Evolutionary conservation across 148 eudicot genomes (phyloP), one percentile per base, ranked within the genome.

Genomic region (Amaranthus hypochondriacus): DNA sequence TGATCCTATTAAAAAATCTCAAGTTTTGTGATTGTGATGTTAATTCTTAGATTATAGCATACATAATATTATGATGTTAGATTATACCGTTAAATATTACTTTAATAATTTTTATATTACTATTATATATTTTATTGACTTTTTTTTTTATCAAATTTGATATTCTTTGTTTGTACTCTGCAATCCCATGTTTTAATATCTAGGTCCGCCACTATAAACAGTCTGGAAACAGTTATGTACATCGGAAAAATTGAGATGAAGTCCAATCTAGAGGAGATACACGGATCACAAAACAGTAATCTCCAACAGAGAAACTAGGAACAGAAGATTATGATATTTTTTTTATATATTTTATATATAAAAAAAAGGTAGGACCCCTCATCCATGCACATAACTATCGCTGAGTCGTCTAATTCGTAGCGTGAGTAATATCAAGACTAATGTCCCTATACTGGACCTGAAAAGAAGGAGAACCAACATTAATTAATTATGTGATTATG

Each of bases 391-490:
- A 56, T 70, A 68, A 54, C 81, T 87, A 18, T 88, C 88, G 56
- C 84, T 78, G 63, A 85, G 77, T 84, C 81, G 96, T 77, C 86
- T 85, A 76, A 85, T 88, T 82, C 96, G 77, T 57, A 93, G 73
- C 8, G 98, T 90, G 86, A 93, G 76, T 78, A 83, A 86, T 73
- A 93, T 93, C 77, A 93, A 79, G 28, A 89, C 81, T 58, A 93
- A 72, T 14, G 98, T 90, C 80, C 98, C 98, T 75, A 93, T 61
- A 74, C 88, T 90, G 11, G 98, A 93, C 88, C 98, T 90, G 92
- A 44, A 81, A 74, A 66, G 50, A 67, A 9, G 66, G 44, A 11
- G 53, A 64, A 39, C 50, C 57, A 52, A 67, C 47, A 68, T 68
- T 15, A 54, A 70, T 53, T 8, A 58, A 57, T 66, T 55, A 72